phyloP scores from a whole-genome alignment of 73 alveolate genomes.

The Paraurostyla sp. region DNA sequence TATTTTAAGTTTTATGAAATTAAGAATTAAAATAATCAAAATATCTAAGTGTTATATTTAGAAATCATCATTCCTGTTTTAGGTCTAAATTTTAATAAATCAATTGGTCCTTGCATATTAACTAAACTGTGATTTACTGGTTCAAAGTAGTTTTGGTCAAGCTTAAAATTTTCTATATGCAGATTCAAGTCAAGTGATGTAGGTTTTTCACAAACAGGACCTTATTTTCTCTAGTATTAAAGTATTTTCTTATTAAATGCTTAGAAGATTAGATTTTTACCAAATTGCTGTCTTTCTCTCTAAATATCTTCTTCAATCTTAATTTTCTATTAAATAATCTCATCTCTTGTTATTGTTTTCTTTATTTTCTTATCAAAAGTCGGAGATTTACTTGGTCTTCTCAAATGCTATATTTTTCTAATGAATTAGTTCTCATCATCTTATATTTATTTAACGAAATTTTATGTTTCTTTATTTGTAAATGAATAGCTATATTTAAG shows the following conservation, averaged over 20 bases:
- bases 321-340: not conserved
- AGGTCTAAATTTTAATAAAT: too few species aligned
- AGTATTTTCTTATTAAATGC: constrained; percentile 18
- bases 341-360: not conserved
- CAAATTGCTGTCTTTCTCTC: not conserved
- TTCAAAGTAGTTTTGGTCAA: constrained; percentile 39
- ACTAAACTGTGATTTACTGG: not conserved
- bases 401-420: not conserved
- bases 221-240: not conserved
- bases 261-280: not conserved
- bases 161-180: constrained; percentile 23
- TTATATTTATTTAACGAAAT: not conserved
- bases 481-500: not conserved
- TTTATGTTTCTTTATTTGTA: constrained; percentile 4
- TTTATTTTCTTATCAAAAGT: constrained; percentile 42
- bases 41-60: too few species aligned
- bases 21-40: too few species aligned
- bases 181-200: not conserved
- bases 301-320: not conserved
- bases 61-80: too few species aligned
- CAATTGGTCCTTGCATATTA: not conserved
- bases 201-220: constrained; percentile 4
- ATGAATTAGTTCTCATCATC: constrained; percentile 32
- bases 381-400: not conserved
- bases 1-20: too few species aligned